phyloP scores from a whole-genome alignment of 176 grass and related monocot species.

The Oryza rufipogon region DNA sequence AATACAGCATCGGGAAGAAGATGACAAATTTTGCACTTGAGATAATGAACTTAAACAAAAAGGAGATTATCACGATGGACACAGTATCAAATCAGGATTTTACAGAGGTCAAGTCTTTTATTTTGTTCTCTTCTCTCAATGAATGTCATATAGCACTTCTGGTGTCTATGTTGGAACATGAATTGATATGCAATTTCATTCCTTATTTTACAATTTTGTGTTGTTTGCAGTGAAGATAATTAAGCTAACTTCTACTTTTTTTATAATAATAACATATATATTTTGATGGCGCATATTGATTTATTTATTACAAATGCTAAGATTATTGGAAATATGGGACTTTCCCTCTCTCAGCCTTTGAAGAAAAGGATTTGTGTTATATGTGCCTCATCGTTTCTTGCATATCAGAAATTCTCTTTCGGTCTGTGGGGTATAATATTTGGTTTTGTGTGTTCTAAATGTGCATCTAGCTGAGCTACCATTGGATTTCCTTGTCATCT shows the following conservation, averaged over 20 bases:
- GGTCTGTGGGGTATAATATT: background rate
- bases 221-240: slow-evolving; percentile 16
- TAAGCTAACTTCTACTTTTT: slow-evolving; percentile 20
- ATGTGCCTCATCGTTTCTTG: slow-evolving; percentile 8
- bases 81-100: slow-evolving; percentile 99
- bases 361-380: background rate
- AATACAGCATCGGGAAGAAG: slow-evolving; percentile 89
- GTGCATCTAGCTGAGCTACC: slow-evolving; percentile 12
- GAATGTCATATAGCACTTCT: background rate
- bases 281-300: background rate
- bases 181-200: slow-evolving; percentile 2
- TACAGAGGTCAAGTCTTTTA: slow-evolving; percentile 66
- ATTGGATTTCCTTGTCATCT: slow-evolving; percentile 22
- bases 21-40: slow-evolving; percentile 81
- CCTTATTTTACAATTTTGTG: background rate
- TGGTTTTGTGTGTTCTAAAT: background rate
- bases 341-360: slow-evolving; percentile 8
- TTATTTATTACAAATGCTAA: slow-evolving; percentile 6
- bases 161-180: slow-evolving; percentile 16
- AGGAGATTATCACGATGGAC: slow-evolving; percentile 80
- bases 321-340: background rate
- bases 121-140: slow-evolving; percentile 1
- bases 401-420: background rate
- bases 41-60: slow-evolving; percentile 94
- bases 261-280: background rate